Conservation (phyloP, 73 alveolate genomes). For the Stentor roeselii region DNA sequence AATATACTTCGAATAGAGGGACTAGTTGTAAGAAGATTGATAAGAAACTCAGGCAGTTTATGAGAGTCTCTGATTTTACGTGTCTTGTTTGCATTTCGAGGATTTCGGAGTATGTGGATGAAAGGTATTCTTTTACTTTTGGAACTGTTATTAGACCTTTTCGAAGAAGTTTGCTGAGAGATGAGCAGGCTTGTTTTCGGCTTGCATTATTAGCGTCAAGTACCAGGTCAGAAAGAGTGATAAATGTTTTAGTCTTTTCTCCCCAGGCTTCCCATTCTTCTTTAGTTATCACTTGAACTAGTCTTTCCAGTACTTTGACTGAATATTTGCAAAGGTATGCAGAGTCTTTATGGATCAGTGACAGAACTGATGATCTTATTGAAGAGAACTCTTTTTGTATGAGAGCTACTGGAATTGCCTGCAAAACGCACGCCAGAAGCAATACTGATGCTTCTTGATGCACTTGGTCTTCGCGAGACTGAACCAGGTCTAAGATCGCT, state of each 20-base stretch:
- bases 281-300: slow-evolving; percentile 5
- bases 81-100: slow-evolving; percentile 13
- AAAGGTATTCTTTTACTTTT: background rate
- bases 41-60: background rate
- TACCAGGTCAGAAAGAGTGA: background rate
- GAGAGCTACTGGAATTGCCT: slow-evolving; percentile 1
- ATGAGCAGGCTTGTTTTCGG: background rate
- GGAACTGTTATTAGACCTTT: slow-evolving; percentile 19
- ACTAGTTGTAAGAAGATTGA: background rate
- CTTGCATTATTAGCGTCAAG: background rate
- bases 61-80: slow-evolving; percentile 3
- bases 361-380: background rate
- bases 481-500: background rate
- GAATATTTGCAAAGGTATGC: background rate
- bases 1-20: background rate
- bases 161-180: background rate
- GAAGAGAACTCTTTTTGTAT: slow-evolving; percentile 5
- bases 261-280: slow-evolving; percentile 22
- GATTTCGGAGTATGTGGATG: background rate
- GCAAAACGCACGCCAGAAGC: background rate
- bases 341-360: background rate
- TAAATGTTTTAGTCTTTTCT: background rate
- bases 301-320: slow-evolving; percentile 23
- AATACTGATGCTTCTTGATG: slow-evolving; percentile 24
- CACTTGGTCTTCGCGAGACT: background rate